Evolutionary conservation across 1,139 yeast genomes (phyloP).

Genomic region (Geotrichum histeridarum): DNA sequence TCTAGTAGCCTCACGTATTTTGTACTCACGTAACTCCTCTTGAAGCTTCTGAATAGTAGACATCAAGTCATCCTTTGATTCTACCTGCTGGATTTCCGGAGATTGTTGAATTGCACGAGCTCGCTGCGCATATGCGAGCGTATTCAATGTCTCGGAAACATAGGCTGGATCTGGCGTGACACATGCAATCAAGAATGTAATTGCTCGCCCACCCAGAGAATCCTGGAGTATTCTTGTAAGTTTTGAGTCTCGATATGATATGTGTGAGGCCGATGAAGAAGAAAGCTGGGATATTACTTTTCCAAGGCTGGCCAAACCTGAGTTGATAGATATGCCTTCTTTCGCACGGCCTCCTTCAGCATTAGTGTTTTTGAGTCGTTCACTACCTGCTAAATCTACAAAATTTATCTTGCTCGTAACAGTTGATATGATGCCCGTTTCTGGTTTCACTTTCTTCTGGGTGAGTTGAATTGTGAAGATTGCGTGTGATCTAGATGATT

Average conservation of each 20-base stretch:
- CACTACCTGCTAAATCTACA: slow-evolving; percentile 95
- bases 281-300: slow-evolving; percentile 75
- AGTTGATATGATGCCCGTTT: slow-evolving; percentile 24
- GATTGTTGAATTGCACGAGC: slow-evolving; percentile 77
- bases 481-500: slow-evolving; percentile 76
- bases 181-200: slow-evolving; percentile 73
- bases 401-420: slow-evolving; percentile 60
- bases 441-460: slow-evolving; percentile 28
- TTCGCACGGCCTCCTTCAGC: slow-evolving; percentile 2
- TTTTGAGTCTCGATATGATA: slow-evolving; percentile 90
- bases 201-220: slow-evolving; percentile 79
- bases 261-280: slow-evolving; percentile 41
- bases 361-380: slow-evolving; percentile 65
- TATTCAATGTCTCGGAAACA: slow-evolving; percentile 77
- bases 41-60: slow-evolving; percentile 26
- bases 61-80: slow-evolving; percentile 11
- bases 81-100: slow-evolving; percentile 37
- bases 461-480: slow-evolving; percentile 64
- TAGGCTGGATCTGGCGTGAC: slow-evolving; percentile 65
- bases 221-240: slow-evolving; percentile 85
- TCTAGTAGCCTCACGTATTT: neutral
- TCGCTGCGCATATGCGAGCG: slow-evolving; percentile 85
- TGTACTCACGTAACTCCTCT: slow-evolving; percentile 20
- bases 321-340: slow-evolving; percentile 88
- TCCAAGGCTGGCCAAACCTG: slow-evolving; percentile 80